Evolutionary conservation across 2,329 filamentous ascomycete genomes (phyloP).

Genomic region (Neonectria sp.): DNA sequence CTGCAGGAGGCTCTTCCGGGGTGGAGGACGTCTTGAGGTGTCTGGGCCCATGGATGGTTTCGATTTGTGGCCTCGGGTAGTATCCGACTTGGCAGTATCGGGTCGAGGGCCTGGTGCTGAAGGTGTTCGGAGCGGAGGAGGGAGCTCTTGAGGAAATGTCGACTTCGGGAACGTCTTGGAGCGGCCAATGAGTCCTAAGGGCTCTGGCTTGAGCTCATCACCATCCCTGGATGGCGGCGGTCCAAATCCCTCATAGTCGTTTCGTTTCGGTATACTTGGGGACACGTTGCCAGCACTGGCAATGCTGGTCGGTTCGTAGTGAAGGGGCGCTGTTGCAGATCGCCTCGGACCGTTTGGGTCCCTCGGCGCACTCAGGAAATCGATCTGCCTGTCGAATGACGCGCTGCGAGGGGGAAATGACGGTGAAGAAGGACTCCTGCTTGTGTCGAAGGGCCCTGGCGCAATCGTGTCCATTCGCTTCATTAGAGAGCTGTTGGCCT

Average conservation of each 20-base stretch:
- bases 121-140: conserved; percentile 60
- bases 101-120: conserved; percentile 63
- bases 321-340: conserved; percentile 25
- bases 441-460: conserved; percentile 75
- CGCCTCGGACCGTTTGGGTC: conserved; percentile 27
- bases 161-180: conserved; percentile 69
- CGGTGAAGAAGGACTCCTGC: conserved; percentile 55
- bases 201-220: conserved; percentile 56
- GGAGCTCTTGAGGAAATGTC: conserved; percentile 48
- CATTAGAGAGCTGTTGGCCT: conserved; percentile 59
- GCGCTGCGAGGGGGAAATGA: conserved; percentile 50
- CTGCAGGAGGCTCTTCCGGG: conserved; percentile 64
- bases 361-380: conserved; percentile 37
- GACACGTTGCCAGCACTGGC: conserved; percentile 43
- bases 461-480: conserved; percentile 76
- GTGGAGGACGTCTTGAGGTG: conserved; percentile 67
- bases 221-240: conserved; percentile 60
- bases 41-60: conserved; percentile 64
- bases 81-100: conserved; percentile 52
- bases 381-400: conserved; percentile 44
- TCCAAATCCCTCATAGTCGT: conserved; percentile 73
- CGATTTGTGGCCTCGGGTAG: conserved; percentile 48
- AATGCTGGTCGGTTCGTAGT: conserved; percentile 41
- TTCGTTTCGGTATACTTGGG: conserved; percentile 61
- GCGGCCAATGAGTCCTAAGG: conserved; percentile 58